Evolutionary conservation across 805 yeast species (phyloP), one percentile per base, ranked within the genome.

Genomic region (Ogataea parapolymorpha): DNA sequence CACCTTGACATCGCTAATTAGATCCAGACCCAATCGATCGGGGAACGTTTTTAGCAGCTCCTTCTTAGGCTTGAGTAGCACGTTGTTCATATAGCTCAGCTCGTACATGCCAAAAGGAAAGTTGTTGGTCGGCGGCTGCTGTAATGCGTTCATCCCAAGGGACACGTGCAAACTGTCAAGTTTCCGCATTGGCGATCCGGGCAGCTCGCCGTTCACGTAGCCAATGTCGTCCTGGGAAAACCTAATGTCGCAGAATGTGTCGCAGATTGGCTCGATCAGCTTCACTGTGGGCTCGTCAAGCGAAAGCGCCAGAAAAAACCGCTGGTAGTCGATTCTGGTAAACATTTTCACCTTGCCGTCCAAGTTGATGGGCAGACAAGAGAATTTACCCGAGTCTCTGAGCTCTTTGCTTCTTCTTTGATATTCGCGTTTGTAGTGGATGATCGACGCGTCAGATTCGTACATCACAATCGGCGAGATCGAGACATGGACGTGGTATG

Each of bases 91-190:
- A 34, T 53, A 58, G 26, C 42, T 42, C 8, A 53, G 41, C 36
- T 58, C 63, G 39, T 50, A 54, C 53, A 53, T 53, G 4, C 59
- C 61, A 31, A 55, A 58, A 1, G 38, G 39, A n/a, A 32, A 37
- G 34, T 31, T 37, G 16, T n/a, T 25, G 6, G 10, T 17, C 8
- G 23, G 20, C 10, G 22, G 18, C 14, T 11, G 16, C 12, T 32
- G 34, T 2, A 40, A 15, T 5, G 14, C 29, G 23, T 40, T 35
- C 9, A 50, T 44, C 2, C 54, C 60, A 10, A 53, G 23, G 2
- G 57, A 48, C 34, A 53, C 39, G 32, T 55, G 60, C 10, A 54
- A 45, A 7, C 40, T 43, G 9, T 31, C 39, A 10, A 45, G 39
- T 6, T 34, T 17, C 14, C 34, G 13, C 9, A 56, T 20, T 7